Percentiles rank a stretch among this genome's conserved stretches.
Evolutionary conservation across 306 rosid genomes (phyloP).

Genomic region (Carpinus viminea): DNA sequence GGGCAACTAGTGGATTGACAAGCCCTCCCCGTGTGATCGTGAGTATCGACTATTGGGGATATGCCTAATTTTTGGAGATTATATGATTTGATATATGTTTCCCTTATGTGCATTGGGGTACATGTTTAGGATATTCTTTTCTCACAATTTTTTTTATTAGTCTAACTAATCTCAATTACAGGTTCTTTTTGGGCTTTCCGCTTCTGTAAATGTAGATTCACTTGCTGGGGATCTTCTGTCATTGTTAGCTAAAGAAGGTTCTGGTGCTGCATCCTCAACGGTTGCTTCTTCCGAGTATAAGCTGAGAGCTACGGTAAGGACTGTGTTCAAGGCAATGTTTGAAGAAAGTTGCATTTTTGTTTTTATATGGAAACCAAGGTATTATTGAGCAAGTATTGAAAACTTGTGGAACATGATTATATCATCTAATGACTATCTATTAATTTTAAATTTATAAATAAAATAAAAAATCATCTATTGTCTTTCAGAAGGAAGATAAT

Average conservation of each 20-base stretch:
- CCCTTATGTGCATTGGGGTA: background rate
- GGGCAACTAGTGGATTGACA: constrained; percentile 71
- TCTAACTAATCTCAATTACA: constrained; percentile 28
- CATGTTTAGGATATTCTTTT: background rate
- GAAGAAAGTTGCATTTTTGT: background rate
- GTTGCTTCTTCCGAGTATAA: constrained; percentile 79
- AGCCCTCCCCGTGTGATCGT: constrained; percentile 91
- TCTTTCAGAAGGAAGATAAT: background rate
- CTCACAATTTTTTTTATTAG: background rate
- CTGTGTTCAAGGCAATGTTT: background rate
- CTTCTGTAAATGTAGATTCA: constrained; percentile 57
- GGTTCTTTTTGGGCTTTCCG: constrained; percentile 86
- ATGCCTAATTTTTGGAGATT: background rate
- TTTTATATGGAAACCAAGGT: background rate
- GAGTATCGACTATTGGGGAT: constrained; percentile 29
- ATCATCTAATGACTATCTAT: background rate
- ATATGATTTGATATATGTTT: background rate
- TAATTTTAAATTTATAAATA: too few relatives aligned
- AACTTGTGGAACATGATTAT: background rate
- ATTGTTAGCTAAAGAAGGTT: constrained; percentile 45
- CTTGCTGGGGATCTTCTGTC: constrained; percentile 66
- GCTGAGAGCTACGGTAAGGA: constrained; percentile 65
- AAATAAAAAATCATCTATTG: background rate
- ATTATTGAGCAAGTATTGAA: background rate
- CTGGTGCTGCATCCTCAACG: constrained; percentile 44